phyloP scores from a whole-genome alignment of 345 rosid genomes.

The Linum trigynum region DNA sequence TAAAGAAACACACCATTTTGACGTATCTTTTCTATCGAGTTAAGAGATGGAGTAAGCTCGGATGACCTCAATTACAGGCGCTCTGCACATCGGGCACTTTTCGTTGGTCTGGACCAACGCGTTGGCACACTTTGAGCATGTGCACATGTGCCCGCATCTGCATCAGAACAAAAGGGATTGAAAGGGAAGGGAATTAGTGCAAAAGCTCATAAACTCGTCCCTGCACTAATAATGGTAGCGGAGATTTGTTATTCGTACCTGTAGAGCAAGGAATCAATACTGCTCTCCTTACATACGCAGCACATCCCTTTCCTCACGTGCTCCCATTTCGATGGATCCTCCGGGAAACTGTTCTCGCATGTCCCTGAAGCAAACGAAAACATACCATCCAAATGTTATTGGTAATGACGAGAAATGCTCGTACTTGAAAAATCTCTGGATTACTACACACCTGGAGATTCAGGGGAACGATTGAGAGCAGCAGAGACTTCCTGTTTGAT shows the following conservation, averaged over 20 bases:
- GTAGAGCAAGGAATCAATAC: conserved; percentile 73
- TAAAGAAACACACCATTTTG: too few species aligned
- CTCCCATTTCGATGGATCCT: conserved; percentile 61
- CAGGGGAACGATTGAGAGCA: conserved; percentile 57
- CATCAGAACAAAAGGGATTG: background rate
- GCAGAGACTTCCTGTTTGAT: conserved; percentile 86
- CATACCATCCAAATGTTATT: too few species aligned
- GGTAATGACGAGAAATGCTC: too few species aligned
- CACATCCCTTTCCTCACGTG: conserved; percentile 75
- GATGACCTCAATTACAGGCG: conserved; percentile 80
- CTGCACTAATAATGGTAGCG: too few species aligned
- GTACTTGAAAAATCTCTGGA: too few species aligned
- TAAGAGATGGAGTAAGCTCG: conserved; percentile 60
- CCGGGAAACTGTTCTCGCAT: conserved; percentile 23
- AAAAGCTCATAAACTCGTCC: too few species aligned
- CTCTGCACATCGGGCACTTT: conserved; percentile 93
- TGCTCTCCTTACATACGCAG: conserved; percentile 58
- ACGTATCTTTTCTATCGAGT: too few species aligned
- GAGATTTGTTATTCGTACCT: conserved; percentile 30
- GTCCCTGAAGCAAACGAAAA: conserved; percentile 22
- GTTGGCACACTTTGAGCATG: conserved; percentile 76
- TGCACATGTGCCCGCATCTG: conserved; percentile 99
- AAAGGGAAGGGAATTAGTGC: background rate
- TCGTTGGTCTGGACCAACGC: conserved; percentile 57
- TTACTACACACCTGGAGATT: conserved; percentile 3